These are phyloP conservation scores for Orbilia javanica DNA, from an alignment of 2,329 filamentous ascomycete species.

Conservation along the genomic window DNA sequence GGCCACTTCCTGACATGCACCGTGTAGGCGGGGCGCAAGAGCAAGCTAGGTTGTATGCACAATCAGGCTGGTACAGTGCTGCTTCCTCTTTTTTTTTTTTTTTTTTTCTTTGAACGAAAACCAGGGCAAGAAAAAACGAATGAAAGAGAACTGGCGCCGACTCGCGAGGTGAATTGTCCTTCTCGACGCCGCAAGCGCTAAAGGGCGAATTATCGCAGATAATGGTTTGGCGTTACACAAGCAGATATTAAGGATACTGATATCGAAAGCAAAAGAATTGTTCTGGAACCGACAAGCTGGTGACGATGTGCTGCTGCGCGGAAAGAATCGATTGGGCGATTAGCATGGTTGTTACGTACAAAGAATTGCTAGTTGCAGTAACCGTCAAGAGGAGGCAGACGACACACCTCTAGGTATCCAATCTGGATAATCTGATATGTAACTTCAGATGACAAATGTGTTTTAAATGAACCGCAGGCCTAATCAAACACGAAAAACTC, in stretches of 20 bases:
- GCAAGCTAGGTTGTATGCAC: constrained; percentile 50
- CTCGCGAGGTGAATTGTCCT: constrained; percentile 5
- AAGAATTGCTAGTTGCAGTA: constrained; percentile 55
- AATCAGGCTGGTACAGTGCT: constrained; percentile 24
- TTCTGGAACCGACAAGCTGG: constrained; percentile 57
- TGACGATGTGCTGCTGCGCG: constrained; percentile 56
- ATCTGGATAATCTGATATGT: constrained; percentile 26
- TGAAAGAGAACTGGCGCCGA: constrained; percentile 16
- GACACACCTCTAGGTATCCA: constrained; percentile 46
- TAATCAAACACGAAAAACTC: constrained; percentile 23
- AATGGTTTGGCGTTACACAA: constrained; percentile 56
- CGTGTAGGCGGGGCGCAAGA: constrained; percentile 34
- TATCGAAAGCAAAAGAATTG: constrained; percentile 37
- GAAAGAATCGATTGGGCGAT: constrained; percentile 55
- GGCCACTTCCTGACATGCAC: constrained; percentile 48
- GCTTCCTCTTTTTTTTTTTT: constrained; percentile 25
- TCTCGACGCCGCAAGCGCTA: constrained; percentile 48
- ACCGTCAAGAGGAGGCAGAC: constrained; percentile 37
- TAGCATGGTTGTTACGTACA: constrained; percentile 59
- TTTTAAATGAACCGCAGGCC: constrained; percentile 33
- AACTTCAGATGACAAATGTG: constrained; percentile 53
- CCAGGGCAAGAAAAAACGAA: constrained; percentile 41
- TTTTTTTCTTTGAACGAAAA: constrained; percentile 21
- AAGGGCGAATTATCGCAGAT: constrained; percentile 45
- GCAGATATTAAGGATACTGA: constrained; percentile 29